A percentile compares a stretch with the other conserved stretches of the same genome.
Conservation (phyloP, 768 basidiomycete genomes). For the Lactarius sp. region DNA sequence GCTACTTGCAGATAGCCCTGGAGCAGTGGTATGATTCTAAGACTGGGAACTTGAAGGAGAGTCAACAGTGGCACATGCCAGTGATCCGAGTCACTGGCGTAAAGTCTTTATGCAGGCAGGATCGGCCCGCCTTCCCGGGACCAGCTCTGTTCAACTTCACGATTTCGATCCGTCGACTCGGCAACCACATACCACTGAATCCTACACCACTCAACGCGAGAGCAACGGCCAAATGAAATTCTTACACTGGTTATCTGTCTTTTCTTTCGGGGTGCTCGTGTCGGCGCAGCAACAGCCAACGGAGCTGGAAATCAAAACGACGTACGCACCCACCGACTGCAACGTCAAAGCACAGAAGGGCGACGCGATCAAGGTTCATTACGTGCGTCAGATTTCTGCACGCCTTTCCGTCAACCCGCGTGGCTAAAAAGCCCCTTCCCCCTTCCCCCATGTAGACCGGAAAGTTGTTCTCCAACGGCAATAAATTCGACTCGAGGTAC, state of each 20-base stretch:
- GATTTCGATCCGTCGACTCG: no score
- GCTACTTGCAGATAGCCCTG: no score
- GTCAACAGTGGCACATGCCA: no score
- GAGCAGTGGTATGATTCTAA: no score
- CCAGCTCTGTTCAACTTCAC: no score
- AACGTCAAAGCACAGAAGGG: conserved; percentile 50
- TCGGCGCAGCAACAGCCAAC: conserved; percentile 43
- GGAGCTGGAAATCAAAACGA: conserved; percentile 59
- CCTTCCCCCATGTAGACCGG: conserved; percentile 59
- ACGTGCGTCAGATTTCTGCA: conserved; percentile 45
- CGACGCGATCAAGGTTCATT: conserved; percentile 70
- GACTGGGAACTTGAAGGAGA: no score
- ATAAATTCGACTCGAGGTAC: conserved; percentile 88
- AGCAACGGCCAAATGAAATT: conserved; percentile 42
- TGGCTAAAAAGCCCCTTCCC: conserved; percentile 1
- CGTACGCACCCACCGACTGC: conserved; percentile 55
- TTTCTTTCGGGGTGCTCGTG: conserved; percentile 46
- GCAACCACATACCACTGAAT: no score
- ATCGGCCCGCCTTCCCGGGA: no score
- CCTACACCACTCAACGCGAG: no score
- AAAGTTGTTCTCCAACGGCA: conserved; percentile 65
- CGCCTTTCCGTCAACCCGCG: not conserved
- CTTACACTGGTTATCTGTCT: conserved; percentile 42
- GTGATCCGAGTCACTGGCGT: no score
- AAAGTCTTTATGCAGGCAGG: no score